A percentile compares a stretch with the other conserved stretches of the same genome.
phyloP scores from a whole-genome alignment of 176 grass and related monocot genomes.

The Oryza glaberrima region DNA sequence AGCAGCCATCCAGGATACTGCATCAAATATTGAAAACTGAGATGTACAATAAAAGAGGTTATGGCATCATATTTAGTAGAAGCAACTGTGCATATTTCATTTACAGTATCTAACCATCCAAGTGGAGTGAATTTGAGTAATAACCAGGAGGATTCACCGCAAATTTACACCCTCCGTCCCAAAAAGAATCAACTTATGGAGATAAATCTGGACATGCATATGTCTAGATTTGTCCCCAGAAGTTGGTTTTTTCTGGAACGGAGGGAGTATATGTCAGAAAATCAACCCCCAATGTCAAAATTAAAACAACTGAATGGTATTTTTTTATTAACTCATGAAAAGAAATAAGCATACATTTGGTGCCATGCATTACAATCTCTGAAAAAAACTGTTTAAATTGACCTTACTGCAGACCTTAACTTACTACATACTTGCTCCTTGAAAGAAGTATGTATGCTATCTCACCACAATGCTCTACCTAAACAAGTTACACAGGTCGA shows the following conservation, averaged over 20 bases:
- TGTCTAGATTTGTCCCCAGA: too few species aligned
- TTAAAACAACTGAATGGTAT: not conserved
- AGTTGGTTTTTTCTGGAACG: too few species aligned
- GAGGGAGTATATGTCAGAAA: not conserved
- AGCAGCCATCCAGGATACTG: conserved; percentile 66
- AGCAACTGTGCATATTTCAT: not conserved
- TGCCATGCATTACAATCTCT: conserved; percentile 7
- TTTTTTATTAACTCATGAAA: not conserved
- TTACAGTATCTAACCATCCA: not conserved
- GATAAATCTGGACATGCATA: too few species aligned
- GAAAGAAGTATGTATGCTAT: not conserved
- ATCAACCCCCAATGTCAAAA: not conserved
- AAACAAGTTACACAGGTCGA: not conserved
- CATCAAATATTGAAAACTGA: not conserved
- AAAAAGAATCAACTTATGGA: too few species aligned
- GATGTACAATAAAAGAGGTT: not conserved
- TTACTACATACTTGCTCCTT: not conserved
- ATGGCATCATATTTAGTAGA: not conserved
- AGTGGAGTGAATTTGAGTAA: not conserved
- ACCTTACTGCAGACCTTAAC: not conserved
- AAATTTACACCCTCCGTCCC: not conserved
- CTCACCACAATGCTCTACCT: not conserved
- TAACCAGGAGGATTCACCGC: not conserved
- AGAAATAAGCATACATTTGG: not conserved
- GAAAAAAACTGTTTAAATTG: not conserved